Base-by-base conservation (phyloP, 2,329 filamentous ascomycete species). In the Cytospora chrysosperma region DNA sequence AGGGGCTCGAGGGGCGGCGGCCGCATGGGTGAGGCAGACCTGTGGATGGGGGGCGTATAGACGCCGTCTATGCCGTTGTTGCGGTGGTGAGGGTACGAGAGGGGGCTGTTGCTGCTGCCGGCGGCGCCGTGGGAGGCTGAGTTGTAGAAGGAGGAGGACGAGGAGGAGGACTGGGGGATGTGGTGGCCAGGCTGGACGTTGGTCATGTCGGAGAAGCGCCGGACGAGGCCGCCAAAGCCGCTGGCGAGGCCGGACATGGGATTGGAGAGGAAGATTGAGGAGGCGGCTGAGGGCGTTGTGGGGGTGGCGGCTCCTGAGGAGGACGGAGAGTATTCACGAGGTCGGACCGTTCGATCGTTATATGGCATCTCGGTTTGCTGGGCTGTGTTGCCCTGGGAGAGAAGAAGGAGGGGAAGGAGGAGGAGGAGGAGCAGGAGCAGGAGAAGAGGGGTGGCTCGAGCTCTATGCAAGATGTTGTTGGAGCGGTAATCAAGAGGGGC, bases 1-100 rank as follows among this genome's bases (percentile, higher is more conserved):
- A 98, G 78, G 0, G 94, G 92, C 62, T 94, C 93, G 56, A 98
- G 85, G 0, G 93, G 93, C 13, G 94, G 94, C 1, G 93, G 92
- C 69, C 93, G 90, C 75, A 96, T 93, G 1, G 92, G 93, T 15
- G 90, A 93, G 8, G 85, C 83, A 59, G 84, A 87, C 68, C 91
- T 86, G 62, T 80, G 78, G 10, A 78, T 54, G 71, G 83, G 79
- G 67, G 85, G 83, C 27, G 80, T 81, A 75, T 86, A 91, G 66
- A 88, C 82, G 59, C 83, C 82, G 68, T 81, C 79, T 73, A 87
- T 77, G 67, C 82, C 81, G 68, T 83, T 71, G 47, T 67, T 60
- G 40, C 79, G 65, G 59, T 72, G 69, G 62, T 69, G 65, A 15
- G 69, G 63, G 30, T 66, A 59, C 24, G 64, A 56, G 24, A 58